Conservation (phyloP, 1,284 basidiomycete species). For the Marasmius fiardii region DNA sequence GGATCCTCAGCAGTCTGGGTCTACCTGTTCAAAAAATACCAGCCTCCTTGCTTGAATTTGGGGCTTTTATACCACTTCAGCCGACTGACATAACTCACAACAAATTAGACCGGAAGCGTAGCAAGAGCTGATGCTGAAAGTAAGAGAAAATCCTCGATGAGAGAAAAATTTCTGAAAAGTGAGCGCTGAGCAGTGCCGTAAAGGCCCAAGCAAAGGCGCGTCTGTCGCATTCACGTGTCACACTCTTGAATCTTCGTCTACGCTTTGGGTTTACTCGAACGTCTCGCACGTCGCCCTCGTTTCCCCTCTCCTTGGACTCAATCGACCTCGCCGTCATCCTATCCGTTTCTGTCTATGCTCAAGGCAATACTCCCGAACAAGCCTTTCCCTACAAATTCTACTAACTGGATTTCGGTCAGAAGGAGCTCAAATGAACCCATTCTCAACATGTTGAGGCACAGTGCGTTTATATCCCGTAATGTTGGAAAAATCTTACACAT, state of each 20-base stretch:
- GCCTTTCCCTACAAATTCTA: background rate
- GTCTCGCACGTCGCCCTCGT: no score
- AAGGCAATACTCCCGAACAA: background rate
- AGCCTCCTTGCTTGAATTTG: no score
- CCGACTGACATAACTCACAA: background rate
- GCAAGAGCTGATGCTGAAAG: no score
- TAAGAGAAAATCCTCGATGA: no score
- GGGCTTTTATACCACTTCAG: background rate
- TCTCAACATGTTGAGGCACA: conserved; percentile 36
- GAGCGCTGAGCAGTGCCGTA: no score
- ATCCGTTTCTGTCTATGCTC: background rate
- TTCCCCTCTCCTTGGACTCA: no score
- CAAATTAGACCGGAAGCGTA: no score
- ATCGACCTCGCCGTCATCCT: no score
- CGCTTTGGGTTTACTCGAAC: background rate
- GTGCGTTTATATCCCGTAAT: conserved; percentile 25
- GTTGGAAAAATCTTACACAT: background rate
- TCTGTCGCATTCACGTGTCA: conserved; percentile 1
- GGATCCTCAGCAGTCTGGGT: no score
- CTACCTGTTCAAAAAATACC: no score
- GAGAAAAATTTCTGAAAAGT: no score
- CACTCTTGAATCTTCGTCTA: background rate
- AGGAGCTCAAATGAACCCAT: conserved; percentile 33
- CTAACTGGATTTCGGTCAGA: background rate
- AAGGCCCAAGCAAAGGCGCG: no score